phyloP scores from a whole-genome alignment of 208 protist species.

The Crithidia sp. region DNA sequence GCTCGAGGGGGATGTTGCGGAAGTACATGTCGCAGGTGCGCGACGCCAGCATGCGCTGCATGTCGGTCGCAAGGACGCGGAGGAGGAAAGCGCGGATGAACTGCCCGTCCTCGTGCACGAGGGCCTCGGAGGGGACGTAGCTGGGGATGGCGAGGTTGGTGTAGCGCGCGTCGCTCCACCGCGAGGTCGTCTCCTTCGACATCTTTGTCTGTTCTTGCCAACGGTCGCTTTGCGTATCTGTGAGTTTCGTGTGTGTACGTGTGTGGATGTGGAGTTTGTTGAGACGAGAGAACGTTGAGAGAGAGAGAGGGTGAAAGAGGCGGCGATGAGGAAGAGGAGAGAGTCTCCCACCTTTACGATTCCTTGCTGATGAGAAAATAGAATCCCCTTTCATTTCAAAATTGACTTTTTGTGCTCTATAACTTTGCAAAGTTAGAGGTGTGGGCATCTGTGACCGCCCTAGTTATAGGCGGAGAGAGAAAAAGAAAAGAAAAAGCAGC shows the following conservation, averaged over 20 bases:
- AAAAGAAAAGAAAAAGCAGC: neutral
- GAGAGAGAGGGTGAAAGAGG: conserved; percentile 2
- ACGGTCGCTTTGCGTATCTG: too few species aligned
- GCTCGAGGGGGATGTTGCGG: conserved; percentile 69
- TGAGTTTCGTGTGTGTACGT: too few species aligned
- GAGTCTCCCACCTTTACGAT: too few species aligned
- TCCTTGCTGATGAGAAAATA: too few species aligned
- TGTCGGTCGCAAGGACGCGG: conserved; percentile 73
- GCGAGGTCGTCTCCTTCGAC: conserved; percentile 45
- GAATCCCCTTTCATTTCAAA: too few species aligned
- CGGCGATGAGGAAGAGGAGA: too few species aligned
- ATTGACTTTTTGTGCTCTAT: too few species aligned
- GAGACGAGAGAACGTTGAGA: conserved; percentile 1
- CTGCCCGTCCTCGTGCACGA: conserved; percentile 82
- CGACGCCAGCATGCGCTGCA: conserved; percentile 75
- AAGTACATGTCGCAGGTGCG: conserved; percentile 77
- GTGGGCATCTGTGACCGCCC: too few species aligned
- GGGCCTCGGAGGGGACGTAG: conserved; percentile 86
- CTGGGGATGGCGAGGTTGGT: conserved; percentile 82
- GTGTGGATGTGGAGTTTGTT: too few species aligned
- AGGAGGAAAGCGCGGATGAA: conserved; percentile 86
- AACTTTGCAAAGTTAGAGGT: too few species aligned
- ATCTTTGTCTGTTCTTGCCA: conserved; percentile 7
- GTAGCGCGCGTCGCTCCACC: conserved; percentile 84
- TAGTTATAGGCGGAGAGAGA: neutral